Conservation (phyloP, 306 rosid species). For the Inga laurina region DNA sequence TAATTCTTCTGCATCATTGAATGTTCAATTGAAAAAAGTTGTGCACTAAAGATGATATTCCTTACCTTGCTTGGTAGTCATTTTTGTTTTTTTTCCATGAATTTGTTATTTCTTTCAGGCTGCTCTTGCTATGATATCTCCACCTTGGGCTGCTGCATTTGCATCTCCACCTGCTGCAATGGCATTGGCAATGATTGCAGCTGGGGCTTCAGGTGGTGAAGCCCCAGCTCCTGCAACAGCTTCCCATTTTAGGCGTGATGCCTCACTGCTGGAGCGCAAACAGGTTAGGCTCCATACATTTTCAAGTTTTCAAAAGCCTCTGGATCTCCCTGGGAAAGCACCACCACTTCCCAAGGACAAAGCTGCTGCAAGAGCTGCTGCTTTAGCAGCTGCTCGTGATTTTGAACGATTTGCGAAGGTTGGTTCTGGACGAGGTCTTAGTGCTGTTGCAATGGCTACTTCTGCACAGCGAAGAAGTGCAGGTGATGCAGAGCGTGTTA, state of each 20-base stretch:
- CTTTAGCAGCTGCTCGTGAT: slow-evolving; percentile 96
- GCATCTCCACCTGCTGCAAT: slow-evolving; percentile 98
- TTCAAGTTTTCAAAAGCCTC: slow-evolving; percentile 94
- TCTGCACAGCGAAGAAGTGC: slow-evolving; percentile 88
- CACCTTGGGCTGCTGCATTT: slow-evolving; percentile 99
- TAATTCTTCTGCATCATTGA: slow-evolving; percentile 19
- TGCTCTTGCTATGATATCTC: slow-evolving; percentile 87
- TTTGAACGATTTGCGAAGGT: slow-evolving; percentile 78
- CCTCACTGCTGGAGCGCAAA: slow-evolving; percentile 86
- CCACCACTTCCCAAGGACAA: slow-evolving; percentile 79
- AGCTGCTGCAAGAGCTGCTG: slow-evolving; percentile 97
- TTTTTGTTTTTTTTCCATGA: slow-evolving; percentile 9
- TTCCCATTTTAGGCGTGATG: slow-evolving; percentile 75
- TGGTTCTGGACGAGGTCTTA: slow-evolving; percentile 98
- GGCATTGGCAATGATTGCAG: slow-evolving; percentile 99
- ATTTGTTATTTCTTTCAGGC: slow-evolving; percentile 61
- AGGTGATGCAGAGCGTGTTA: slow-evolving; percentile 85
- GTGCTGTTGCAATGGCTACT: slow-evolving; percentile 99
- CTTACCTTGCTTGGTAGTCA: slow-evolving; percentile 7
- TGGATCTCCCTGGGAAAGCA: slow-evolving; percentile 56
- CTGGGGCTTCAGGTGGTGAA: slow-evolving; percentile 95
- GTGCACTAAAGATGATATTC: slow-evolving; percentile 12
- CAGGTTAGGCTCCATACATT: slow-evolving; percentile 73
- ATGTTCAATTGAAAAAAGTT: not conserved
- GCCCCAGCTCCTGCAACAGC: slow-evolving; percentile 57